A percentile compares a stretch with the other conserved stretches of the same genome.
Evolutionary conservation across 2,329 filamentous ascomycete genomes (phyloP).

Genomic region (Colletotrichum abscissum): DNA sequence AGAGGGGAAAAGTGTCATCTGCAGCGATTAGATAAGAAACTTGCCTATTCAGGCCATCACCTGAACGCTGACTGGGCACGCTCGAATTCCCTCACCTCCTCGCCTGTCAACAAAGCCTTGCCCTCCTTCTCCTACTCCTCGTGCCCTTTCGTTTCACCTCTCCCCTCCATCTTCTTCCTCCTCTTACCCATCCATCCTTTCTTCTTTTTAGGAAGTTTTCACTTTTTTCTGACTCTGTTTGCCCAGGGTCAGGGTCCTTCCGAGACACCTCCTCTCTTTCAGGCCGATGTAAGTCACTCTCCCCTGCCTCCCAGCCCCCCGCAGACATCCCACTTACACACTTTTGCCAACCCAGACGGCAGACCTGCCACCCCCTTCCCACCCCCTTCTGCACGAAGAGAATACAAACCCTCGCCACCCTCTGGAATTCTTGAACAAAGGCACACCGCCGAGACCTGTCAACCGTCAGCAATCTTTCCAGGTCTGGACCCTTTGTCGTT

Average conservation of each 20-base stretch:
- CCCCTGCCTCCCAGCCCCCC: conserved; percentile 21
- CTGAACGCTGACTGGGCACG: conserved; percentile 28
- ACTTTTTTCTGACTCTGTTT: background rate
- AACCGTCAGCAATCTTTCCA: background rate
- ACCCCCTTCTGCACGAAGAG: background rate
- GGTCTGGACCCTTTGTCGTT: background rate
- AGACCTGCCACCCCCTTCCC: background rate
- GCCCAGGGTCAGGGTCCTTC: conserved; percentile 16
- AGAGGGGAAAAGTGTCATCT: background rate
- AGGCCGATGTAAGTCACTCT: background rate
- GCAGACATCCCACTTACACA: conserved; percentile 25
- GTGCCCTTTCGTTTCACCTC: background rate
- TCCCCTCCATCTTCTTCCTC: background rate
- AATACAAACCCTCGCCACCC: background rate
- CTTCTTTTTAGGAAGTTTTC: background rate
- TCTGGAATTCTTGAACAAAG: conserved; percentile 14
- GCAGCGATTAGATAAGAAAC: conserved; percentile 31
- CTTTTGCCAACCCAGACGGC: conserved; percentile 3
- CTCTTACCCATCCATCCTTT: background rate
- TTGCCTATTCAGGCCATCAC: conserved; percentile 34
- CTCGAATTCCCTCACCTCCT: conserved; percentile 1
- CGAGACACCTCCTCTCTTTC: conserved; percentile 18
- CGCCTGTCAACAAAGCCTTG: background rate
- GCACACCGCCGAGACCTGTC: background rate
- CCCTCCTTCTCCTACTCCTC: background rate